These are phyloP conservation scores for Sarocladium kiliense DNA, from an alignment of 2,329 filamentous ascomycete genomes.

Conservation along the genomic window DNA sequence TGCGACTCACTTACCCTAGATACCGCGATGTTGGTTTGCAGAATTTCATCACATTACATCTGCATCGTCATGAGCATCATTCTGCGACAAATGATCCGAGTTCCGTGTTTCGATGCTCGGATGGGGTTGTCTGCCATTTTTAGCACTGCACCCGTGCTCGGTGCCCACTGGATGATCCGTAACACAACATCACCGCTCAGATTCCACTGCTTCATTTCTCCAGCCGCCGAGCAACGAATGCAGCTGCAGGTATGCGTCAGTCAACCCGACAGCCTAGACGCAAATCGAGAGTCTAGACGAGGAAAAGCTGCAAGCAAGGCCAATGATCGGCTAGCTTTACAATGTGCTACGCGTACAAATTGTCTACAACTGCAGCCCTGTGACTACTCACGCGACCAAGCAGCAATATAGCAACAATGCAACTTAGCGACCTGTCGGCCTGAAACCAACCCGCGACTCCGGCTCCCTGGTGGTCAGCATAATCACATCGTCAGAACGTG, in stretches of 20 bases:
- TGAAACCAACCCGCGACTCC: slow-evolving; percentile 3
- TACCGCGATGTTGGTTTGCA: too few species aligned
- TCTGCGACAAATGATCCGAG: background rate
- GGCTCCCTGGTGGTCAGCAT: slow-evolving; percentile 1
- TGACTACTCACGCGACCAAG: background rate
- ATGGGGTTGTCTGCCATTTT: background rate
- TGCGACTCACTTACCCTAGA: too few species aligned
- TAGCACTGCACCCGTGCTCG: background rate
- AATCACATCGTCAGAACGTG: background rate
- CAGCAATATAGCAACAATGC: background rate
- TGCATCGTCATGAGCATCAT: background rate
- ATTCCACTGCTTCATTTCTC: background rate
- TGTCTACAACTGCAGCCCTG: background rate
- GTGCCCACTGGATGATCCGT: background rate
- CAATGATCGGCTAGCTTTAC: background rate
- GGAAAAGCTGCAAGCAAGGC: too few species aligned
- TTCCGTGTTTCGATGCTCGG: background rate
- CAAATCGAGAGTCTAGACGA: too few species aligned
- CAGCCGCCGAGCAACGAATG: background rate
- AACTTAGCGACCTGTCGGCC: background rate
- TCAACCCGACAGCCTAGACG: too few species aligned
- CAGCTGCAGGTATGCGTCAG: background rate
- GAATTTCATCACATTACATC: too few species aligned
- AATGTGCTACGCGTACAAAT: background rate
- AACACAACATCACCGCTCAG: background rate